Evolutionary conservation across 2,329 filamentous ascomycete species (phyloP), one percentile per base, ranked within the genome.

Genomic region (Trichoderma oligosporum): DNA sequence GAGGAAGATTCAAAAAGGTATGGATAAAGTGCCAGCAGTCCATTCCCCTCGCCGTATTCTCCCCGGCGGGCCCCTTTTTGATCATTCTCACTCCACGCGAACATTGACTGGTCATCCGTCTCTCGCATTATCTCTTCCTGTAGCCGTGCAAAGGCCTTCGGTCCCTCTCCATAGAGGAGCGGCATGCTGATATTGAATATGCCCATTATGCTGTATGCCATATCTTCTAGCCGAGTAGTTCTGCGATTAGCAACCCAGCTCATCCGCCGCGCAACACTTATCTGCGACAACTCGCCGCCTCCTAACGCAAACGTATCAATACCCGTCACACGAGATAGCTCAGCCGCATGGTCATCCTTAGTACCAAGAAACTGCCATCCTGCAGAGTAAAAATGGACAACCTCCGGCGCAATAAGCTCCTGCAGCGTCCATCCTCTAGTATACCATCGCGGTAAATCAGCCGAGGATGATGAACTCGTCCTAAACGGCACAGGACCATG

Each of bases 341-440:
- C 36, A 9, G 2, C 35, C 3, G 12, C 3, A 6, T 38, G 47
- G 7, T 18, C 35, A 27, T 12, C 33, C 2, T 54, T 54, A 0
- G 51, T 54, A 2, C 51, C 51, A 1, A 54, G 39, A 18, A 24
- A 24, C 1, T n/a, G 1, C 51, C 51, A 54, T 33, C 20, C 2
- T 18, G 1, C 12, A 0, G 36, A 42, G 2, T 39, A 45, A 3
- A 54, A 54, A 14, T 45, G 24, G 14, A 54, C 14, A 0, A 14
- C 18, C 6, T 42, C 24, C 0, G 51, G 51, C 0, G 51, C 51
- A 45, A 54, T 42, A 0, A 54, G 38, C 48, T 89, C 83, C 65
- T 86, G 86, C 60, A 86, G 72, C 0, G 84, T 88, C 63, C 83
- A 80, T 14, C 69, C 68, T 82, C 78, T 60, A 1, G 56, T 65